Percentiles rank a stretch among this genome's conserved stretches.
Evolutionary conservation across 192 early-diverging fungal genomes (phyloP).

Genomic region (Mortierella alpina): DNA sequence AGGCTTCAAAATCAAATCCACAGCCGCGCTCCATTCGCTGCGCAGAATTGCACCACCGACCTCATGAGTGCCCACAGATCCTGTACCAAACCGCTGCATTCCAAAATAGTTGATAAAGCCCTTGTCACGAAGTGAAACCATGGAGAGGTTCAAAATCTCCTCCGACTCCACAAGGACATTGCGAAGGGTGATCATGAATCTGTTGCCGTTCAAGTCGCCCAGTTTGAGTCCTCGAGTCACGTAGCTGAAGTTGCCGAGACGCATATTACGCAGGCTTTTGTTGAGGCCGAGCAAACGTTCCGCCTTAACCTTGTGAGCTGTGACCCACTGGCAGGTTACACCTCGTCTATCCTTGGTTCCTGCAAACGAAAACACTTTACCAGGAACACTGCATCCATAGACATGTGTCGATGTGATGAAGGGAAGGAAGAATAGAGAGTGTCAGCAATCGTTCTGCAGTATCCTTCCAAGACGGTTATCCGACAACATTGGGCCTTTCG

Average conservation of each 20-base stretch:
- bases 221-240: slow-evolving; percentile 72
- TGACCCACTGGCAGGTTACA: slow-evolving; percentile 87
- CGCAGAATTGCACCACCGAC: slow-evolving; percentile 83
- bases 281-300: slow-evolving; percentile 69
- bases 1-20: slow-evolving; percentile 85
- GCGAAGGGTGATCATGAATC: slow-evolving; percentile 86
- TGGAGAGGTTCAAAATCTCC: slow-evolving; percentile 61
- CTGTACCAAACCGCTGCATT: slow-evolving; percentile 97
- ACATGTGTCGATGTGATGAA: background rate
- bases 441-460: background rate
- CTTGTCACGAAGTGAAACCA: slow-evolving; percentile 71
- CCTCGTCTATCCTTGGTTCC: slow-evolving; percentile 97
- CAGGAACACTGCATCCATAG: slow-evolving; percentile 51
- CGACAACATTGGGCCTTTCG: background rate
- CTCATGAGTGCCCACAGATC: slow-evolving; percentile 80
- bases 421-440: background rate
- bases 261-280: slow-evolving; percentile 61
- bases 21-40: slow-evolving; percentile 76
- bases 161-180: slow-evolving; percentile 63
- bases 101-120: slow-evolving; percentile 99
- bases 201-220: slow-evolving; percentile 91
- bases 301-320: slow-evolving; percentile 69
- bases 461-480: background rate
- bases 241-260: slow-evolving; percentile 84
- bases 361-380: slow-evolving; percentile 80